A percentile compares a stretch with the other conserved stretches of the same genome.
Evolutionary conservation across 331 rosid genomes (phyloP).

Genomic region (Erythrophleum ivorense): DNA sequence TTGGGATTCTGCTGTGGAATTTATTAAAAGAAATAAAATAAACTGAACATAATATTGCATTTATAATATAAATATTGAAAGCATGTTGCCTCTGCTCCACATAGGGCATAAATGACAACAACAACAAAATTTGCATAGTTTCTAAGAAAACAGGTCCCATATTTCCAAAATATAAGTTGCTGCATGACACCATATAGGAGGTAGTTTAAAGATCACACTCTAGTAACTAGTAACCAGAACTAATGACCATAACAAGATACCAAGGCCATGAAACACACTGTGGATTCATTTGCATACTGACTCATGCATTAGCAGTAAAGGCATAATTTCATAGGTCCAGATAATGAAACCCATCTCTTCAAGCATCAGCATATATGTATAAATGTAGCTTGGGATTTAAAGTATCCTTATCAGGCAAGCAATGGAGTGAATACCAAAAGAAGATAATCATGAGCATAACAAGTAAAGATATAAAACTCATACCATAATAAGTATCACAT

Average conservation of each 20-base stretch:
- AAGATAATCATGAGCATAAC: constrained; percentile 11
- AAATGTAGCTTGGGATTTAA: background rate
- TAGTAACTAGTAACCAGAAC: background rate
- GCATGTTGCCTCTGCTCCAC: background rate
- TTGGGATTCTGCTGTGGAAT: background rate
- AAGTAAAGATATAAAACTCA: background rate
- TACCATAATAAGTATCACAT: constrained; percentile 10
- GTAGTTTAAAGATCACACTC: background rate
- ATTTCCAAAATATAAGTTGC: constrained; percentile 4
- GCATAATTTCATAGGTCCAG: background rate
- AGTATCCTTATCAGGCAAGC: constrained; percentile 9
- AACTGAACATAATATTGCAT: background rate
- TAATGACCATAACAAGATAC: background rate
- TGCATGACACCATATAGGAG: background rate
- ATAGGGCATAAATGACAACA: background rate
- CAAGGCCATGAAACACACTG: background rate
- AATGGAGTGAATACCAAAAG: background rate
- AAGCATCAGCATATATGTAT: background rate
- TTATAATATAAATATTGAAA: background rate
- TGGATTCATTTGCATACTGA: constrained; percentile 1
- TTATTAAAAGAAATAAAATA: background rate
- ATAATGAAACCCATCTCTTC: background rate
- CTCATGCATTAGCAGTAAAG: constrained; percentile 8
- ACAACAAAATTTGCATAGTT: background rate
- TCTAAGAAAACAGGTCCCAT: background rate